Base-by-base conservation (phyloP, 2,329 filamentous ascomycete species). In the Fusarium sp. region DNA sequence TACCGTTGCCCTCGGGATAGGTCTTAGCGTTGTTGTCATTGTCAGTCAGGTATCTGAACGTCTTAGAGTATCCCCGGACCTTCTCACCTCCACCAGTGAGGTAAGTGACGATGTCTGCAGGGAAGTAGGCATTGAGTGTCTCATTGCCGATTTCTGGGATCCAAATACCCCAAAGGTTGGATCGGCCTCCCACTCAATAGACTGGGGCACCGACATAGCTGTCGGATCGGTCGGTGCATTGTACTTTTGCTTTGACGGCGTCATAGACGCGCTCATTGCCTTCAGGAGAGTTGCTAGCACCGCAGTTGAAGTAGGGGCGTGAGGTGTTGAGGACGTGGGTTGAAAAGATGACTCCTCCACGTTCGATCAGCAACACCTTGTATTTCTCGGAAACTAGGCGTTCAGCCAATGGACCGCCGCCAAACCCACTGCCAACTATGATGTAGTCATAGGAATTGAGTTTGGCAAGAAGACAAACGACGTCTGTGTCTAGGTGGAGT, bases 121-220 rank as follows among this genome's bases (percentile, higher is more conserved):
- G 56, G 10, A 61, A 70, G 13, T 58, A 61, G 2, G 17, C 7
- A 1, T n/a, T 26, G 0, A 70, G 66, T 0, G 67, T 70, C 3
- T 54, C 55, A 0, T 61, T 34, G 0, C 67, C 63, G 31, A 70
- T 38, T 10, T 70, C 44, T 0, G 67, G 67, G 0, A 65, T 64
- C 67, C 67, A 70, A 2, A 68, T 70, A 0, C 67, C 67, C 67
- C 62, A 70, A 9, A 70, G 62, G 3, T 70, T 70, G 1, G 66
- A 53, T 1, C 67, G 55, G 2, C 67, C 67, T 0, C 67, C 67
- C 1, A 70, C 45, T 2, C 67, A 70, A 6, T 70, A 70, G 14
- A 70, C 67, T 0, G 67, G 66, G 1, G 62, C 66, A 3, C 67
- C 67, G 15, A 70, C 56, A 10, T 70, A 70, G 21, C 51, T 54